Evolutionary conservation across 768 basidiomycete species (phyloP).

Genomic region (Russula earlei): DNA sequence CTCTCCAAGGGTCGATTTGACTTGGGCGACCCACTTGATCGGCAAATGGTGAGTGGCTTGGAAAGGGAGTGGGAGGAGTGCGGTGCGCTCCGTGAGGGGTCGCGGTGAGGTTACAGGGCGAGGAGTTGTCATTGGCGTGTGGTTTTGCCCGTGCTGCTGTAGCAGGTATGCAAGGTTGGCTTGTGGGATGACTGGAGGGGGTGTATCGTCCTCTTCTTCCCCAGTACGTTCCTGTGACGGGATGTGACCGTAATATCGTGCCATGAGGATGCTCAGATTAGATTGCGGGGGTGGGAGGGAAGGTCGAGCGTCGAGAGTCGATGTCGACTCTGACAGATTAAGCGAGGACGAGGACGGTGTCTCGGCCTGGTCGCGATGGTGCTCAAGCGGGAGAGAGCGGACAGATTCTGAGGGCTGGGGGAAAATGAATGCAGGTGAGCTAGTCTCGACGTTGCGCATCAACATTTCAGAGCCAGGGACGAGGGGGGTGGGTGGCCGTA

Average conservation of each 20-base stretch:
- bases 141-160: not conserved
- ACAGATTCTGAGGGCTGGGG: constrained; percentile 11
- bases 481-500: constrained; percentile 28
- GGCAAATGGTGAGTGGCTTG: not conserved
- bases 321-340: constrained; percentile 19
- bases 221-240: constrained; percentile 3
- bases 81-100: constrained; percentile 11
- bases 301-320: constrained; percentile 19
- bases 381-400: constrained; percentile 9
- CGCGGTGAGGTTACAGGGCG: not conserved
- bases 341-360: constrained; percentile 24
- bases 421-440: constrained; percentile 17
- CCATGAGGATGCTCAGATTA: constrained; percentile 30
- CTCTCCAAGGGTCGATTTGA: not conserved
- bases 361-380: constrained; percentile 3
- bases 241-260: constrained; percentile 20
- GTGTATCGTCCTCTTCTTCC: not conserved
- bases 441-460: constrained; percentile 4
- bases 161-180: not conserved
- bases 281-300: constrained; percentile 23
- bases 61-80: constrained; percentile 11
- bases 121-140: not conserved
- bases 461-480: constrained; percentile 29
- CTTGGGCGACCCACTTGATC: constrained; percentile 8
- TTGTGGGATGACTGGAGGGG: constrained; percentile 3